Evolutionary conservation across 1,284 basidiomycete species (phyloP), one percentile per base, ranked within the genome.

Genomic region (Cutaneotrichosporon cutaneum): DNA sequence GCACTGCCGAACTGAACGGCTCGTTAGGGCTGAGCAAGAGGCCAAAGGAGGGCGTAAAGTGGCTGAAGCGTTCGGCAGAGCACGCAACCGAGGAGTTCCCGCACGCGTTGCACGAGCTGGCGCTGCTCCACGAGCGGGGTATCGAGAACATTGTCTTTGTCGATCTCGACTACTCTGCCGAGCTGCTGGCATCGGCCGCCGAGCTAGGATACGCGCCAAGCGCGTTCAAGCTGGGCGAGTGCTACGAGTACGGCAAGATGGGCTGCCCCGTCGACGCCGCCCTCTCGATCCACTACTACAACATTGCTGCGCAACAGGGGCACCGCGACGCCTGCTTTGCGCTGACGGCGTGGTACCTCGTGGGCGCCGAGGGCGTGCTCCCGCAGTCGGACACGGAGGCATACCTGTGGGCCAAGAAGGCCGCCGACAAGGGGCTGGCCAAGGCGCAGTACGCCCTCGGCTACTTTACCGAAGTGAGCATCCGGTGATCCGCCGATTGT

Each of bases 221-320:
- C 72, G 95, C 95, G 50, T 94, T 95, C 82, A 88, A 94, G 70
- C 82, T 99, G 60, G 95, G 95, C 50, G 95, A 99, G 81, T 98
- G 95, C 80, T 99, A 99, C 80, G 95, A 99, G 82, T 99, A 98
- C 80, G 96, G 95, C 45, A 94, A 94, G 83, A 90, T 98, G 88
- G 94, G 93, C 16, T 99, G 95, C 73, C 95, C 95, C n/a, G 90
- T 94, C 75, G 95, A 99, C 77, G 87, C 94, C 1, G 95, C 96
- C 21, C 83, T 99, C 61, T 94, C 91, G 54, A 99, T 99, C 72
- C 95, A 99, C 81, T 99, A 98, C 81, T 99, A 99, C 93, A 94
- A 97, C 74, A 96, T 97, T 69, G 94, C 94, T 26, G 96, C 95
- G 2, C 95, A 98, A 77, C 94, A 98, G 81, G 88, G 88, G 71